A percentile compares a stretch with the other conserved stretches of the same genome.
Conservation (phyloP, 2,329 filamentous ascomycete species). For the Xylariaceae sp. region DNA sequence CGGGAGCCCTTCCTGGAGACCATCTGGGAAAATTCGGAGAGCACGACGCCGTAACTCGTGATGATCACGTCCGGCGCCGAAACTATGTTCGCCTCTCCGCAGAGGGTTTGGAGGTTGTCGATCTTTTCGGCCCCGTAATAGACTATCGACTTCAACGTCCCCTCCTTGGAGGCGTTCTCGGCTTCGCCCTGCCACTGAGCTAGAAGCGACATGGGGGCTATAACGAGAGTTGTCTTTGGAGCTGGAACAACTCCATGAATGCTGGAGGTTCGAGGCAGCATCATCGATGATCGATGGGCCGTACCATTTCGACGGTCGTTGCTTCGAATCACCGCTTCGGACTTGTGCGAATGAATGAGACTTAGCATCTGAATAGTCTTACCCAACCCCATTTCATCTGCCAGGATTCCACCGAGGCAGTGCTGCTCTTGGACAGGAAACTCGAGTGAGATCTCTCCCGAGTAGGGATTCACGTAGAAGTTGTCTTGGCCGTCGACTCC, state of each 20-base stretch:
- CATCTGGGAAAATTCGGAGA: conserved; percentile 82
- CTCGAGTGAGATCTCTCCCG: conserved; percentile 82
- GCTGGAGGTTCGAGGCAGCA: conserved; percentile 39
- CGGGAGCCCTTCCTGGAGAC: conserved; percentile 58
- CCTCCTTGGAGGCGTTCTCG: conserved; percentile 77
- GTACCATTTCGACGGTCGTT: conserved; percentile 33
- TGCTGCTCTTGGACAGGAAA: conserved; percentile 93
- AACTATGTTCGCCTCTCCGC: conserved; percentile 63
- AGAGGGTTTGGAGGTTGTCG: conserved; percentile 69
- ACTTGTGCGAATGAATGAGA: conserved; percentile 76
- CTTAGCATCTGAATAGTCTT: conserved; percentile 99
- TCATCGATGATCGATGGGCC: conserved; percentile 54
- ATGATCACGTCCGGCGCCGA: conserved; percentile 85
- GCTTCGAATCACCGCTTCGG: conserved; percentile 38
- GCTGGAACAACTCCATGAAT: conserved; percentile 56
- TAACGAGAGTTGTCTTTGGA: conserved; percentile 83
- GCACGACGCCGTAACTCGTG: conserved; percentile 85
- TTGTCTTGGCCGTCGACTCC: conserved; percentile 55
- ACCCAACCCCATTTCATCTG: conserved; percentile 95
- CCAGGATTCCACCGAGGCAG: conserved; percentile 85
- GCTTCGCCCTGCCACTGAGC: conserved; percentile 96
- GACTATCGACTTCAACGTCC: conserved; percentile 74
- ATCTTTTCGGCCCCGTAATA: conserved; percentile 90
- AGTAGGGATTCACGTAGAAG: conserved; percentile 97
- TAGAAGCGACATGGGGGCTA: conserved; percentile 96